Conservation (phyloP, 345 rosid genomes). For the Cardiospermum halicacabum region DNA sequence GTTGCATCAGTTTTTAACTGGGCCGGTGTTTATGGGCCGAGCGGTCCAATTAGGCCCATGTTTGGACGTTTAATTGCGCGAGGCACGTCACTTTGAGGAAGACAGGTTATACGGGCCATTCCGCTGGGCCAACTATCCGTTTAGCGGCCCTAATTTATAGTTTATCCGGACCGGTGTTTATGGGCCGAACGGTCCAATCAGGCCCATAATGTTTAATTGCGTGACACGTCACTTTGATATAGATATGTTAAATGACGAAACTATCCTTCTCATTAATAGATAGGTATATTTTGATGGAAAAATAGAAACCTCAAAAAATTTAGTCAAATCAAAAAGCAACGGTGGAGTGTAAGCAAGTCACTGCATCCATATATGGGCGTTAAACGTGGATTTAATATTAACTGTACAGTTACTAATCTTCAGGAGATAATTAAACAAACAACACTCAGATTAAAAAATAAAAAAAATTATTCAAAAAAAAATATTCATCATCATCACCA, state of each 20-base stretch:
- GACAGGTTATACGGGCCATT: too few species aligned
- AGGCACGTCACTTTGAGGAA: too few species aligned
- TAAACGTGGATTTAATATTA: slow-evolving; percentile 50
- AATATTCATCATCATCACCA: slow-evolving; percentile 9
- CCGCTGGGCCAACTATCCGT: too few species aligned
- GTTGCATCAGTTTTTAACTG: too few species aligned
- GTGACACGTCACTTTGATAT: background rate
- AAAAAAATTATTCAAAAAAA: background rate
- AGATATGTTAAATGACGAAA: background rate
- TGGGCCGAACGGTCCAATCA: too few species aligned
- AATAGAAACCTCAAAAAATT: slow-evolving; percentile 18
- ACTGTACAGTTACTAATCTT: slow-evolving; percentile 41
- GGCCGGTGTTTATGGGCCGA: too few species aligned
- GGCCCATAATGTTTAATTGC: too few species aligned
- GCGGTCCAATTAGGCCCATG: too few species aligned
- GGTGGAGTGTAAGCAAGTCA: slow-evolving; percentile 21
- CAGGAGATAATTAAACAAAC: slow-evolving; percentile 25
- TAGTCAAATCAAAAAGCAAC: slow-evolving; percentile 41
- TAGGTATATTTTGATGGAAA: slow-evolving; percentile 5
- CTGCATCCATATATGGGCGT: slow-evolving; percentile 35
- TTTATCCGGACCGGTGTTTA: too few species aligned
- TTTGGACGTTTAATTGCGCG: too few species aligned
- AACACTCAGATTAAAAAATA: background rate
- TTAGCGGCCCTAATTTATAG: too few species aligned
- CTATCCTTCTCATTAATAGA: background rate